Percentiles rank a stretch among this genome's conserved stretches.
These are phyloP conservation scores for Nectriaceae sp. DNA, from an alignment of 2,329 filamentous ascomycete genomes.

Conservation along the genomic window DNA sequence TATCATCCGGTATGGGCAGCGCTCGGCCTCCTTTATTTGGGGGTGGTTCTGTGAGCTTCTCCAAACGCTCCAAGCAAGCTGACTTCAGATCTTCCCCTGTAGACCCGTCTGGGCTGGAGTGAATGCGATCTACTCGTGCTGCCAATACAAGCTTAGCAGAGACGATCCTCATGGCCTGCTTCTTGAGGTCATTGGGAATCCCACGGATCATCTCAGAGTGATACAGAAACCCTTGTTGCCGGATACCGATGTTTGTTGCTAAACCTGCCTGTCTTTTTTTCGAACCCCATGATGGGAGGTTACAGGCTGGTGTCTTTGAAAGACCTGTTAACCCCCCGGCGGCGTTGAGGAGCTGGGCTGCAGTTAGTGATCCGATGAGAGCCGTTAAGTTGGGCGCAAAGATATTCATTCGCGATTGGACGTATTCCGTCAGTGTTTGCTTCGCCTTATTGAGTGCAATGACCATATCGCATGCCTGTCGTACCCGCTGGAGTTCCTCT, in stretches of 20 bases:
- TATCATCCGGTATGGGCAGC: constrained; percentile 91
- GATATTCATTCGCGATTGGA: constrained; percentile 94
- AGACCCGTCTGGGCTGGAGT: constrained; percentile 78
- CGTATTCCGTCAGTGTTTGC: constrained; percentile 84
- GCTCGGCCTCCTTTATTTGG: constrained; percentile 87
- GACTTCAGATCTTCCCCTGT: constrained; percentile 81
- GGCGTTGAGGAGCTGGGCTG: constrained; percentile 94
- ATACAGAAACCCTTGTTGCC: constrained; percentile 92
- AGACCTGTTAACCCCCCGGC: constrained; percentile 86
- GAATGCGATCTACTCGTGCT: constrained; percentile 84
- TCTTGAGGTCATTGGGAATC: constrained; percentile 84
- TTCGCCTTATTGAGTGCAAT: constrained; percentile 88
- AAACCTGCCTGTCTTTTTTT: constrained; percentile 84
- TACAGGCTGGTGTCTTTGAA: constrained; percentile 91
- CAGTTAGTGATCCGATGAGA: constrained; percentile 88
- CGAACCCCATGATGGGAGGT: constrained; percentile 85
- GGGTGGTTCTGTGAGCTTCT: constrained; percentile 90
- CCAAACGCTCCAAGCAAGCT: constrained; percentile 80
- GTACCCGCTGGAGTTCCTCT: constrained; percentile 73
- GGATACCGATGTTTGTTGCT: constrained; percentile 87
- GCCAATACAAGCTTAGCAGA: constrained; percentile 93
- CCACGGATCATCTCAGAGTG: constrained; percentile 85
- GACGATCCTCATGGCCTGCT: constrained; percentile 93
- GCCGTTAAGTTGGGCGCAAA: constrained; percentile 94
- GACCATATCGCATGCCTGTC: constrained; percentile 82